A percentile compares a stretch with the other conserved stretches of the same genome.
Evolutionary conservation across 345 rosid species (phyloP).

Genomic region (Salix dunnii): DNA sequence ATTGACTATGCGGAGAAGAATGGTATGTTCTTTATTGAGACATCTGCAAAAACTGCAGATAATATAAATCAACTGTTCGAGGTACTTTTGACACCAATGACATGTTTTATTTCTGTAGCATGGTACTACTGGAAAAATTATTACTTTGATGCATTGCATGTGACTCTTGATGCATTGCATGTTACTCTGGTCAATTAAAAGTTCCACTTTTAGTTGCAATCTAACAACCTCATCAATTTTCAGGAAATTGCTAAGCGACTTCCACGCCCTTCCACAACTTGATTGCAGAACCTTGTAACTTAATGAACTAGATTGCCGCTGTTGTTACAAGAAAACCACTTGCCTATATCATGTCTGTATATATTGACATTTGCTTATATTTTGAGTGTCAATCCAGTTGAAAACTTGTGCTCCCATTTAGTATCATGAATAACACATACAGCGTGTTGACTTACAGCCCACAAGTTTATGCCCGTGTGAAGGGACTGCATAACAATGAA

Average conservation of each 20-base stretch:
- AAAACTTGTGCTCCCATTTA: not conserved
- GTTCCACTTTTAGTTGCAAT: not conserved
- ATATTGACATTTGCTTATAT: slow-evolving; percentile 12
- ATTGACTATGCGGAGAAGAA: slow-evolving; percentile 91
- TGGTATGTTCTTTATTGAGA: slow-evolving; percentile 96
- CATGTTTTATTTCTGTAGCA: slow-evolving; percentile 2
- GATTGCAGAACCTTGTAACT: slow-evolving; percentile 25
- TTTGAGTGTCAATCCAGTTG: not conserved
- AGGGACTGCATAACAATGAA: not conserved
- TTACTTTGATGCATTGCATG: not conserved
- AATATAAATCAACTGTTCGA: slow-evolving; percentile 88
- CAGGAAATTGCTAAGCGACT: slow-evolving; percentile 96
- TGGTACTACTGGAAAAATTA: not conserved
- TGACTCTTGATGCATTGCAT: no score
- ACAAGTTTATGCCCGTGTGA: not conserved
- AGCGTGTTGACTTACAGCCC: not conserved
- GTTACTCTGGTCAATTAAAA: not conserved
- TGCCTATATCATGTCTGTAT: slow-evolving; percentile 25
- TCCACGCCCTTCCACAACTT: slow-evolving; percentile 63
- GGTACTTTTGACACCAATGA: slow-evolving; percentile 36
- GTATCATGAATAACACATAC: not conserved
- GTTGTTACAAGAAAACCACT: slow-evolving; percentile 4
- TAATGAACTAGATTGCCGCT: not conserved
- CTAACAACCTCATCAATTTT: slow-evolving; percentile 11
- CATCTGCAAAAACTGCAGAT: slow-evolving; percentile 96